Base-by-base conservation (phyloP, 1,139 yeast species). In the Saccharomyces hybrid region DNA sequence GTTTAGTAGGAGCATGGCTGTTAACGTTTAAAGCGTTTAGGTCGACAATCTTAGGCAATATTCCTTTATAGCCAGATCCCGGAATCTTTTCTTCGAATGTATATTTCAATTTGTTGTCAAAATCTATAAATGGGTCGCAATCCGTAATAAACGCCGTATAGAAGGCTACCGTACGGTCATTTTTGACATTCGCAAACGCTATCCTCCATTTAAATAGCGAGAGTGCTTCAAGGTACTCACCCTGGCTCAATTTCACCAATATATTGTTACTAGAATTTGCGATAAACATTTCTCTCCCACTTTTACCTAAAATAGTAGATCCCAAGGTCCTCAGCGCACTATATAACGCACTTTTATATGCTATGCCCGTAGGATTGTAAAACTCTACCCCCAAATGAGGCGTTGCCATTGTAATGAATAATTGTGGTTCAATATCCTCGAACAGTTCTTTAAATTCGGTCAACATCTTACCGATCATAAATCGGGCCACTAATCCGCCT, bases 361-460 rank as follows among this genome's bases (percentile, higher is more conserved):
- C 23, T 4, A 53, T 53, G 3, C 52, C 54, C 8, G 48, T 34
- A 0, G 67, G 66, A 47, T 68, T 65, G 53, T 73, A 74, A 61
- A 76, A 78, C 48, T 77, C 77, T 11, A 86, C 78, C 0, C 97
- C 97, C 6, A 88, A 74, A 71, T 91, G 97, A 0, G 98, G 98
- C 1, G 96, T 84, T 1, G 97, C 97, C 74, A 90, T 86, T 0
- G 96, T 87, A 14, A 90, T 78, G 65, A 85, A 86, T 52, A 82
- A 73, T 2, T 79, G 72, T 0, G 96, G 96, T 59, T 78, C 73
- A 16, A 88, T 79, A 2, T 63, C 64, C 2, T 82, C 78, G 61
- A 88, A 88, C 49, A 89, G 72, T 51, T 83, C 76, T n/a, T 52
- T 54, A 53, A 64, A 65, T 47, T 68, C 70, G 1, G 65, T 59